Evolutionary conservation across 441 rosid species (phyloP).

Genomic region (Erodium moschatum): DNA sequence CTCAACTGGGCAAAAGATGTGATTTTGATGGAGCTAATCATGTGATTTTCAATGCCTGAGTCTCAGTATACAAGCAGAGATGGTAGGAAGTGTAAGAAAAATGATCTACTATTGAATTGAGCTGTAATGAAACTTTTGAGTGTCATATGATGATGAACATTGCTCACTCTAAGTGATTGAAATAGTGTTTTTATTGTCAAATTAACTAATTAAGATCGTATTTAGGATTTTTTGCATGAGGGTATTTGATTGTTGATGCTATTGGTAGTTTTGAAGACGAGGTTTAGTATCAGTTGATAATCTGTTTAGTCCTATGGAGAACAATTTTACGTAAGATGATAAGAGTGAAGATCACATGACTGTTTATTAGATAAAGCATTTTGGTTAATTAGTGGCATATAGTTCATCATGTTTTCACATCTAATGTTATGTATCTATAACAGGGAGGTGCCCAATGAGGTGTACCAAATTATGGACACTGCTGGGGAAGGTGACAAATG

Average conservation of each 20-base stretch:
- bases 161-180: background rate
- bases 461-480: conserved; percentile 50
- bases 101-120: background rate
- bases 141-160: background rate
- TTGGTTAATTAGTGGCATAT: background rate
- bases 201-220: background rate
- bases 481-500: conserved; percentile 76
- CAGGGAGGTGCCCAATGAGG: conserved; percentile 71
- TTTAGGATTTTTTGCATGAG: background rate
- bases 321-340: background rate
- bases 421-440: background rate
- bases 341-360: background rate
- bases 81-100: background rate
- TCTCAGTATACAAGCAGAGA: background rate
- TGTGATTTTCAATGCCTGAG: background rate
- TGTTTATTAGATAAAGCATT: background rate
- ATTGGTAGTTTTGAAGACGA: background rate
- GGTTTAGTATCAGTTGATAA: background rate
- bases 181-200: background rate
- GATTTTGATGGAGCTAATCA: background rate
- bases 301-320: background rate
- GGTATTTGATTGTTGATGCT: conserved; percentile 1
- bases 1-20: background rate
- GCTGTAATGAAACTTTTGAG: background rate
- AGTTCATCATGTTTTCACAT: background rate